phyloP scores from a whole-genome alignment of 768 basidiomycete species.

The Trametes gibbosa region DNA sequence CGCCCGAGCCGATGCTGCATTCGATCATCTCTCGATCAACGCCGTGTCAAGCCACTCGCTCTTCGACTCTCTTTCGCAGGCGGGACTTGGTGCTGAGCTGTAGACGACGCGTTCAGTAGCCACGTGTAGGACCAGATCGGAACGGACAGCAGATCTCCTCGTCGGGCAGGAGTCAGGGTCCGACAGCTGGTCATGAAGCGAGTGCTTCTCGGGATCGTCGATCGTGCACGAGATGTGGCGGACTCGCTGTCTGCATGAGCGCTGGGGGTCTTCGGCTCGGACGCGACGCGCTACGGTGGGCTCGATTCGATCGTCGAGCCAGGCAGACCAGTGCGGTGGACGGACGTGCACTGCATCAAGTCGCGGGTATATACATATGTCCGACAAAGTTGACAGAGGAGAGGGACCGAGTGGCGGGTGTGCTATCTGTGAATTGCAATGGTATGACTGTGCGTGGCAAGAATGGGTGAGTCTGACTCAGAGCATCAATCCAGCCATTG shows the following conservation, averaged over 20 bases:
- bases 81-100: background rate
- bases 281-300: background rate
- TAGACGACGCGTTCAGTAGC: constrained; percentile 1
- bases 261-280: background rate
- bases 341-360: too few species aligned
- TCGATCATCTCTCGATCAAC: background rate
- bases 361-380: too few species aligned
- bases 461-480: too few species aligned
- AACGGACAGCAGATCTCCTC: background rate
- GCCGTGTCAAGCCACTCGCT: background rate
- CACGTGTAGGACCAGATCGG: background rate
- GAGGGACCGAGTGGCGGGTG: too few species aligned
- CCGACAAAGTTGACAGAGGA: background rate
- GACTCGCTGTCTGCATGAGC: background rate
- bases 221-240: constrained; percentile 5
- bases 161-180: background rate
- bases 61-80: background rate
- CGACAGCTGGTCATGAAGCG: background rate
- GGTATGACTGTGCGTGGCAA: too few species aligned
- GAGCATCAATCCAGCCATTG: too few species aligned
- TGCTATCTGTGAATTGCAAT: too few species aligned
- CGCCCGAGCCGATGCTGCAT: too few species aligned
- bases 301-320: background rate
- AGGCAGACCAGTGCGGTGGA: too few species aligned
- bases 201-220: constrained; percentile 6